Base-by-base conservation (phyloP, 768 basidiomycete species). In the Mycena olivaceomarginata region DNA sequence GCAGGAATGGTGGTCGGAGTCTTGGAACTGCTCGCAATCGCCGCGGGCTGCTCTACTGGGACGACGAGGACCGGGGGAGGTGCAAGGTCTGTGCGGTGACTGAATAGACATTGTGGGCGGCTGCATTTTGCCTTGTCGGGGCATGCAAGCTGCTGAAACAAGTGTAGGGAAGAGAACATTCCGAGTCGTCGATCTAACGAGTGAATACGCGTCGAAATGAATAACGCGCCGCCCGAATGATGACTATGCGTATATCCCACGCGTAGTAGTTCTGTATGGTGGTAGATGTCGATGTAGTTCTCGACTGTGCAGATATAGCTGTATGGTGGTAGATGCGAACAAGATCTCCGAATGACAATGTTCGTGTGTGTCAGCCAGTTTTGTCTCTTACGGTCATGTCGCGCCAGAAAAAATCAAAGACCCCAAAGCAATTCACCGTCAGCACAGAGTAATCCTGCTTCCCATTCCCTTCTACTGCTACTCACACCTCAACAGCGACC, bases 131-230 rank as follows among this genome's bases (percentile, higher is more conserved):
- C 65, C 71, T 70, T 80, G 39, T 92, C 89, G 6, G 95, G 95
- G 86, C 95, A 96, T 10, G 89, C 82, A 13, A 93, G 79, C 6
- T 85, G 83, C 37, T 88, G 89, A 83, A 96, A 95, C 22, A 93
- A 88, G 10, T 89, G 88, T 6, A 90, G 82, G 4, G 89, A 85
- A 40, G 93, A 89, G 82, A 96, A 95, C 95, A 96, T 95, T 51
- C 11, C 11, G 43, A 10, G 43, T 11, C 10, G 43, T 10, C 10
- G 43, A 45, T 51, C 16, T 18, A 16, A 56, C 51, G 48, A 31
- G 31, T 31, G 31, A 48, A 48, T 53, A 25, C 18, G 31, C 4
- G 22, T 62, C 25, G 20, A 8, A 25, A 25, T 20, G 40, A 37
- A 53, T 60, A 37, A 57, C 41, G 67, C 62, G 51, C 56, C 53